These are phyloP conservation scores for Saccharum hybrid DNA, from an alignment of 202 grass and related monocot species.

Conservation along the genomic window DNA sequence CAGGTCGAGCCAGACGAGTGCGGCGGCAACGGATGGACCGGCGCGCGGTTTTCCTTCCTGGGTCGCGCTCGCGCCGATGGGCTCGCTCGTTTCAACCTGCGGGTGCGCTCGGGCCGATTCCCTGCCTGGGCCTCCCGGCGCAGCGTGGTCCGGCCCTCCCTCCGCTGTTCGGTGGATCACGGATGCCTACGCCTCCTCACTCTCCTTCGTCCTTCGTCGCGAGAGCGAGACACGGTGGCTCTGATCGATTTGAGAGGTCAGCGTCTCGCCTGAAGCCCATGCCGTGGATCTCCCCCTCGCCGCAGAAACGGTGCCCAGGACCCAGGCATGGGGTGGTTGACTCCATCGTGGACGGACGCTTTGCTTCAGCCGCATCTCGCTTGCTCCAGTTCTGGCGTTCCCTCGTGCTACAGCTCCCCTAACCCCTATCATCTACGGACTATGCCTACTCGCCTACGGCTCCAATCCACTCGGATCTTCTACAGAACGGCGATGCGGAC, in stretches of 20 bases:
- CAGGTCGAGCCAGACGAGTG: slow-evolving; percentile 1
- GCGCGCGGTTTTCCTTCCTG: not conserved
- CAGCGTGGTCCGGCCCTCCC: no score
- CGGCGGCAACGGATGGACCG: slow-evolving; percentile 14
- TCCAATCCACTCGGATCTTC: slow-evolving; percentile 37
- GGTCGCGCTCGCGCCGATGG: slow-evolving; percentile 1
- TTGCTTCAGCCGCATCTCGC: not conserved
- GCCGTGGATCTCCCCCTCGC: slow-evolving; percentile 33
- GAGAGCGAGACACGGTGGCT: not conserved
- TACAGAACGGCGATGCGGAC: slow-evolving; percentile 29
- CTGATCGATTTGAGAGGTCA: not conserved
- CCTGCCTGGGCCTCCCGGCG: slow-evolving; percentile 26
- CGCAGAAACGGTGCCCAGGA: not conserved
- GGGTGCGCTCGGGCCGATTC: not conserved
- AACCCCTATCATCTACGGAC: not conserved
- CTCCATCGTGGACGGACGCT: slow-evolving; percentile 12
- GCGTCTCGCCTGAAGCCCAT: slow-evolving; percentile 9
- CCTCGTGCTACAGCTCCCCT: slow-evolving; percentile 11
- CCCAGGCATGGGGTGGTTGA: slow-evolving; percentile 17
- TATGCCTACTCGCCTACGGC: not conserved
- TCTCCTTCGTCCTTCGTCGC: no score
- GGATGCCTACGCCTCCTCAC: not conserved
- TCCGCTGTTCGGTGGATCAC: not conserved
- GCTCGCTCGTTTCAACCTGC: not conserved
- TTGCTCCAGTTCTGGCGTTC: not conserved